These are phyloP conservation scores for Coemansia brasiliensis DNA, from an alignment of 192 early-diverging fungal species.

Conservation along the genomic window DNA sequence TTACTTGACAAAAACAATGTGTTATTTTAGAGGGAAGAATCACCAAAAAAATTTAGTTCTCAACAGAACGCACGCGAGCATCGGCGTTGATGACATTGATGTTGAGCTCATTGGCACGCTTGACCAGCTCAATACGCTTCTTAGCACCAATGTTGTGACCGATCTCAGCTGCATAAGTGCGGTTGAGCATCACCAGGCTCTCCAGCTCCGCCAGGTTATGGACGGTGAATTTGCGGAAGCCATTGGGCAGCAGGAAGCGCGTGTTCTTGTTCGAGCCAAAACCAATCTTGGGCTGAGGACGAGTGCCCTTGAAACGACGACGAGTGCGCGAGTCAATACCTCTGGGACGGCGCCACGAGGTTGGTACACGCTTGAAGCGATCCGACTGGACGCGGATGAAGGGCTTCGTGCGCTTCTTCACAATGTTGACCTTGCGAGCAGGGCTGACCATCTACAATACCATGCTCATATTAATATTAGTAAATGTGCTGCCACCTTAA, in stretches of 20 bases:
- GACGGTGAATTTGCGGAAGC: conserved; percentile 99
- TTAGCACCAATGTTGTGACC: conserved; percentile 94
- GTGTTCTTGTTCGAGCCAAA: conserved; percentile 97
- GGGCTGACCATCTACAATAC: conserved; percentile 85
- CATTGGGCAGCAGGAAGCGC: conserved; percentile 94
- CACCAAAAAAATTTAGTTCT: conserved; percentile 58
- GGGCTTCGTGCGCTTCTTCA: conserved; percentile 98
- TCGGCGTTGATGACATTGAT: conserved; percentile 95
- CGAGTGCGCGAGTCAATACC: conserved; percentile 99
- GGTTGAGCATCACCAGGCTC: conserved; percentile 99
- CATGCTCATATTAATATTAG: conserved; percentile 2
- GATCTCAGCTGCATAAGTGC: conserved; percentile 97
- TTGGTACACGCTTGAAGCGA: conserved; percentile 94
- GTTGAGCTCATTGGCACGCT: conserved; percentile 94
- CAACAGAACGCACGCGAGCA: conserved; percentile 79
- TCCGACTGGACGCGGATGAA: conserved; percentile 99
- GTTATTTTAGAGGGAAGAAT: conserved; percentile 14
- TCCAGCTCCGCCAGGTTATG: conserved; percentile 91
- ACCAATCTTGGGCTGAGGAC: conserved; percentile 99
- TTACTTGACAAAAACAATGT: neutral
- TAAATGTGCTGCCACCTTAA: no score
- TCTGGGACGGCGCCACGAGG: conserved; percentile 98
- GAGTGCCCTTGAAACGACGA: conserved; percentile 96
- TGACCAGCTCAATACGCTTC: conserved; percentile 90
- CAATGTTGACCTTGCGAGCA: conserved; percentile 89